Base-by-base conservation (phyloP, 257 asterid species). In the Haberlea rhodopensis region DNA sequence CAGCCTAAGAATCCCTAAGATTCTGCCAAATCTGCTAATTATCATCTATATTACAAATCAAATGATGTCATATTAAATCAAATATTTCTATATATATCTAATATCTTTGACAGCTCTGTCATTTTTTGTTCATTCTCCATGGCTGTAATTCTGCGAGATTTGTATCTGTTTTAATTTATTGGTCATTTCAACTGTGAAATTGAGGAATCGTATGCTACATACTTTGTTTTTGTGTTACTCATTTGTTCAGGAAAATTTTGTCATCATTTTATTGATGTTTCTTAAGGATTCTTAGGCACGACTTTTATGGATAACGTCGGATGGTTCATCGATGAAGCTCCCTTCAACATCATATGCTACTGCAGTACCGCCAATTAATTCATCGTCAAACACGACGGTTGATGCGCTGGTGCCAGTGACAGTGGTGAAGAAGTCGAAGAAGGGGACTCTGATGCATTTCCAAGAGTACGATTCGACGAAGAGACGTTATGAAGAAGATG, bases 221-320 rank as follows among this genome's bases (percentile, higher is more conserved):
- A n/a, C n/a, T n/a, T n/a, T n/a, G n/a, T n/a, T n/a, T n/a, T n/a
- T n/a, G n/a, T n/a, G n/a, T n/a, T n/a, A n/a, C n/a, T n/a, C n/a
- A n/a, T n/a, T n/a, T n/a, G n/a, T n/a, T n/a, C n/a, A n/a, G n/a
- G n/a, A n/a, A n/a, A n/a, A n/a, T n/a, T n/a, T n/a, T n/a, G n/a
- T n/a, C n/a, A n/a, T 19, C 8, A 51, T 13, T 15, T 5, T 5
- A 2, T 51, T 51, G 4, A 18, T 1, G n/a, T 52, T 56, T 9
- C 53, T 71, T 28, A 45, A 92, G 99, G 99, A 92, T 59, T 87
- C 97, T 43, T 84, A 55, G 91, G 99, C 65, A 89, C 75, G 75
- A 87, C 99, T 60, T 78, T 89, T 75, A 92, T 92, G 99, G 84
- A 92, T 92, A 62, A 83, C 97, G 49, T 89, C 98, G 67, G 97